These are phyloP conservation scores for Cichorium intybus DNA, from an alignment of 140 eudicot species.

Conservation along the genomic window DNA sequence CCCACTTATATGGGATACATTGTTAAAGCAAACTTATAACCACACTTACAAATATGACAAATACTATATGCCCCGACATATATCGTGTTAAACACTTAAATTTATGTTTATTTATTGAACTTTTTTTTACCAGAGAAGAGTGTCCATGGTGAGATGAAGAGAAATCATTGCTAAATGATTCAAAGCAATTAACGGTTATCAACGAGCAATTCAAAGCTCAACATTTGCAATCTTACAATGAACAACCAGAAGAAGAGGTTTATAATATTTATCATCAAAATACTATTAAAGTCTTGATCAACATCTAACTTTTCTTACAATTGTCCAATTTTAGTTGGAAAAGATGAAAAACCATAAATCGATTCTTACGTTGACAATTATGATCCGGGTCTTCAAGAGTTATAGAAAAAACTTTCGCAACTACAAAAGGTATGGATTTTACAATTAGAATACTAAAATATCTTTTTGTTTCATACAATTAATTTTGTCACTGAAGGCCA, in stretches of 20 bases:
- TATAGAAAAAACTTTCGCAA: slow-evolving; percentile 58
- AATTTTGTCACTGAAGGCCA: slow-evolving; percentile 42
- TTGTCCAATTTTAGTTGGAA: slow-evolving; percentile 52
- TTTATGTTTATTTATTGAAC: slow-evolving; percentile 3
- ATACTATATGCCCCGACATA: no score
- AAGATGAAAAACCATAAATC: slow-evolving; percentile 81
- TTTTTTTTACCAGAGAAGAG: slow-evolving; percentile 39
- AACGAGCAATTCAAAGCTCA: slow-evolving; percentile 46
- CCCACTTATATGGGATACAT: no score
- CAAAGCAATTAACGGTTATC: slow-evolving; percentile 35
- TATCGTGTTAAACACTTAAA: no score
- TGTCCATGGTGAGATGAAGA: slow-evolving; percentile 23
- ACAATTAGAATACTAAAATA: not conserved
- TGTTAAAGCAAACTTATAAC: no score
- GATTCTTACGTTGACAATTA: slow-evolving; percentile 34
- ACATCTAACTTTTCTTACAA: not conserved
- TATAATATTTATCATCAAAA: not conserved
- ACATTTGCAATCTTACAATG: slow-evolving; percentile 66
- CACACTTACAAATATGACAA: no score
- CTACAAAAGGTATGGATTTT: slow-evolving; percentile 51
- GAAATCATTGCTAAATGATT: slow-evolving; percentile 19
- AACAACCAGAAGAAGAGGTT: slow-evolving; percentile 91
- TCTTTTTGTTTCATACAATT: not conserved
- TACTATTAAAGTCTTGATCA: slow-evolving; percentile 1
- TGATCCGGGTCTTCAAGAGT: slow-evolving; percentile 50